Evolutionary conservation across 768 basidiomycete species (phyloP).

Genomic region (Mycena alexandri): DNA sequence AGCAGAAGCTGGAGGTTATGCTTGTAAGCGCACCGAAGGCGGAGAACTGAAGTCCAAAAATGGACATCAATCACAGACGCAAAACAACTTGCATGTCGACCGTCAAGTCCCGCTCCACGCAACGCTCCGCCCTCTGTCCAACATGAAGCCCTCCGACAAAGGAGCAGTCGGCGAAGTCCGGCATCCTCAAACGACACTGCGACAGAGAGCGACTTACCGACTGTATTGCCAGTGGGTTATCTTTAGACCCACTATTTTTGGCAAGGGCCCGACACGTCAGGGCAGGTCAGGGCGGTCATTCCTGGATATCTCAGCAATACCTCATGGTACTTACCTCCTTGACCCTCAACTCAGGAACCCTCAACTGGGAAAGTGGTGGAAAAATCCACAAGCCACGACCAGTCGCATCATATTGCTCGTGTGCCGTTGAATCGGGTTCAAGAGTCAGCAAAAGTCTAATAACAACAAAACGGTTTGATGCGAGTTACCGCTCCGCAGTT

Average conservation of each 20-base stretch:
- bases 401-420: background rate
- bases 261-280: too few relatives aligned
- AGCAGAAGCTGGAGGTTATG: too few relatives aligned
- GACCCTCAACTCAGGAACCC: background rate
- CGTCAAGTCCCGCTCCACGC: constrained; percentile 3
- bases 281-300: too few relatives aligned
- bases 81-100: constrained; percentile 3
- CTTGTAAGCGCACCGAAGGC: too few relatives aligned
- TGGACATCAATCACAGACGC: background rate
- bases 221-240: background rate
- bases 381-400: too few relatives aligned
- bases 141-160: too few relatives aligned
- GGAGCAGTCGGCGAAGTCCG: background rate
- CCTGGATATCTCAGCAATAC: too few relatives aligned
- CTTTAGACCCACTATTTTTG: background rate
- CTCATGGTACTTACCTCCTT: background rate
- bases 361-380: too few relatives aligned
- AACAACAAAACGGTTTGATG: background rate
- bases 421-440: background rate
- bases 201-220: too few relatives aligned
- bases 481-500: constrained; percentile 16
- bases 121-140: background rate
- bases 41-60: background rate
- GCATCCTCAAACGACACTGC: background rate
- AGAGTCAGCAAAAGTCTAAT: too few relatives aligned